Base-by-base conservation (phyloP, 352 stramenopile genomes). In the Globisporangium nagaii region DNA sequence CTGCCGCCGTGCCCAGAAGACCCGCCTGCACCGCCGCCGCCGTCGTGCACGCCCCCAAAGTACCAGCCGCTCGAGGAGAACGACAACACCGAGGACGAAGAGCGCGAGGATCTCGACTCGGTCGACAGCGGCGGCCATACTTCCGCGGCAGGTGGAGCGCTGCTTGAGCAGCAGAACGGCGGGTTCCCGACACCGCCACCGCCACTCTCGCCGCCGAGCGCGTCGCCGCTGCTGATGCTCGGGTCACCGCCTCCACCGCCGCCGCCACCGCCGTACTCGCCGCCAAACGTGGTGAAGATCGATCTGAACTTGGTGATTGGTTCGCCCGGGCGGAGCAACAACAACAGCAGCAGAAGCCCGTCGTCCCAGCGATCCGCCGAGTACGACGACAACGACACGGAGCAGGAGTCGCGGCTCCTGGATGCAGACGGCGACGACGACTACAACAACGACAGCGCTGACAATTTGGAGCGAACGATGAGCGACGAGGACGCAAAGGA, bases 1-100 rank as follows among this genome's bases (percentile, higher is more conserved):
- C 58, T 91, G 44, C 80, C 80, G 20, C 80, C 80, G 4, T 91
- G 78, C 56, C 80, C 80, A 9, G 80, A 91, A 49, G 79, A 90
- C 30, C 78, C 60, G 9, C 78, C 75, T 11, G 78, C 70, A 31
- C 78, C 80, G 27, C 75, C 73, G 7, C 78, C 80, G 2, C 76
- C 77, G 8, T 71, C 70, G 24, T 86, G 66, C 42, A 88, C 80
- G 20, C 80, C 80, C 19, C 80, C 80, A 28, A 75, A 81, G 54
- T 90, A 90, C 50, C 75, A 79, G 30, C 79, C 80, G 11, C 44
- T 75, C 27, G 75, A 88, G 32, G 78, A 86, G 24, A 62, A 70
- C n/a, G 62, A 61, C 32, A 68, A 67, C 30, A 69, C 69, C 2
- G 66, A 81, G 39, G 68, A 80, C 45, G 66, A 75, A 25, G 49